Percentiles rank a stretch among this genome's conserved stretches.
These are phyloP conservation scores for Alloascoidea africana DNA, from an alignment of 805 yeast species.

Conservation along the genomic window DNA sequence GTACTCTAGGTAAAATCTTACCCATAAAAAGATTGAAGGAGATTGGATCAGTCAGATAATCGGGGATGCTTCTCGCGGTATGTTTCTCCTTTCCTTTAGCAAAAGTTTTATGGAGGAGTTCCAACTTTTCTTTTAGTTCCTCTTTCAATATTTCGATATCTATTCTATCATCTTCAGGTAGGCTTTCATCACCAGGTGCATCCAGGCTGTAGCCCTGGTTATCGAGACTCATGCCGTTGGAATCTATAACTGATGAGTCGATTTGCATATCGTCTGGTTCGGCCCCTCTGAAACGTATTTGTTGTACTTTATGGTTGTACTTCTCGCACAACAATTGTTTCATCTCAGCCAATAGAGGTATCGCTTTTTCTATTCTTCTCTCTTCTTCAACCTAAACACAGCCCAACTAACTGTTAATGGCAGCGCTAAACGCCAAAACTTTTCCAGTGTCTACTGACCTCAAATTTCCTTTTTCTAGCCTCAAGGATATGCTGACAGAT, in stretches of 20 bases:
- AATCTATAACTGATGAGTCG: background rate
- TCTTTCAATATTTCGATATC: conserved; percentile 6
- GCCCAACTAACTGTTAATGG: no score
- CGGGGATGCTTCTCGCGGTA: conserved; percentile 18
- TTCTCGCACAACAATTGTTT: conserved; percentile 9
- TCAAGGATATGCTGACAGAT: conserved; percentile 12
- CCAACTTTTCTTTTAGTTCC: conserved; percentile 9
- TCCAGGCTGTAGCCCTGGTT: conserved; percentile 4
- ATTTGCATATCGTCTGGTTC: background rate
- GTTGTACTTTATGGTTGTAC: conserved; percentile 4
- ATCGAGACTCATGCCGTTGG: background rate
- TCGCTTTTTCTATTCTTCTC: conserved; percentile 9
- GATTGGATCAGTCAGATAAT: conserved; percentile 23
- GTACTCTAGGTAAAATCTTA: conserved; percentile 3
- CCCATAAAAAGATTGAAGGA: conserved; percentile 21
- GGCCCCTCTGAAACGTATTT: background rate
- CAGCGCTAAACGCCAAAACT: no score
- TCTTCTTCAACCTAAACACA: conserved; percentile 8
- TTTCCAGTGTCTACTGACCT: conserved; percentile 5
- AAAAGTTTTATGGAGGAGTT: conserved; percentile 10
- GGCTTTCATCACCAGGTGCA: conserved; percentile 7
- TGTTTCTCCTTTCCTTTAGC: conserved; percentile 10
- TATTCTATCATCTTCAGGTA: conserved; percentile 9
- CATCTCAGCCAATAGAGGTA: conserved; percentile 13
- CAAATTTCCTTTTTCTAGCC: conserved; percentile 13